phyloP scores from a whole-genome alignment of 2,329 filamentous ascomycete genomes.

The Fusarium anthophilum region DNA sequence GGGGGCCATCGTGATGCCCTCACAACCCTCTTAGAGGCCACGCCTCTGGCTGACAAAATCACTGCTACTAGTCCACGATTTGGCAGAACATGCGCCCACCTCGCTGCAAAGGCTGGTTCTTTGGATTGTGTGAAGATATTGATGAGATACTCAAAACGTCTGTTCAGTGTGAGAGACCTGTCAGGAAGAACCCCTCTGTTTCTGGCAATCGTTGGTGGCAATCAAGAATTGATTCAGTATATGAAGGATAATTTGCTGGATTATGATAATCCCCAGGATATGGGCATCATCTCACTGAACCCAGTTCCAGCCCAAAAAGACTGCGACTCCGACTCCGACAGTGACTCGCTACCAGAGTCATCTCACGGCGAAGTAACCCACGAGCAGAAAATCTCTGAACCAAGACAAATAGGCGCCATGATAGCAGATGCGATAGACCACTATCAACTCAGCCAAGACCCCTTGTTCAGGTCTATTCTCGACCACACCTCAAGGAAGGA shows the following conservation, averaged over 20 bases:
- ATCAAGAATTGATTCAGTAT: conserved; percentile 26
- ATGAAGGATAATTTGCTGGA: conserved; percentile 23
- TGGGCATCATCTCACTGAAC: conserved; percentile 1
- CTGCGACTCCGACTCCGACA: not conserved
- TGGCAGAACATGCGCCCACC: conserved; percentile 28
- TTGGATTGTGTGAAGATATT: conserved; percentile 34
- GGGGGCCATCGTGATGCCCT: conserved; percentile 19
- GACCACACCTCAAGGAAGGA: conserved; percentile 22
- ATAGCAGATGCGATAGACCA: conserved; percentile 25
- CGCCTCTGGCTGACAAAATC: conserved; percentile 8
- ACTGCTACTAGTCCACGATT: conserved; percentile 15
- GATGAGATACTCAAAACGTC: conserved; percentile 7
- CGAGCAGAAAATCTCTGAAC: not conserved
- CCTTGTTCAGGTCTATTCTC: conserved; percentile 22
- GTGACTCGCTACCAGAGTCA: not conserved
- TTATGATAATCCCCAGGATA: not conserved
- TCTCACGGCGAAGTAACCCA: not conserved
- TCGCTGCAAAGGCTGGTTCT: conserved; percentile 28
- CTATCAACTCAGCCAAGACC: not conserved
- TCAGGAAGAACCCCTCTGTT: conserved; percentile 33
- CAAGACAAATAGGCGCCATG: conserved; percentile 17
- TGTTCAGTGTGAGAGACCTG: conserved; percentile 22
- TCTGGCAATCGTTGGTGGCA: conserved; percentile 10
- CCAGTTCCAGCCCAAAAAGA: not conserved
- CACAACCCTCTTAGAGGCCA: conserved; percentile 25